phyloP scores from a whole-genome alignment of 306 rosid species.

The Cicer pinnatifidum region DNA sequence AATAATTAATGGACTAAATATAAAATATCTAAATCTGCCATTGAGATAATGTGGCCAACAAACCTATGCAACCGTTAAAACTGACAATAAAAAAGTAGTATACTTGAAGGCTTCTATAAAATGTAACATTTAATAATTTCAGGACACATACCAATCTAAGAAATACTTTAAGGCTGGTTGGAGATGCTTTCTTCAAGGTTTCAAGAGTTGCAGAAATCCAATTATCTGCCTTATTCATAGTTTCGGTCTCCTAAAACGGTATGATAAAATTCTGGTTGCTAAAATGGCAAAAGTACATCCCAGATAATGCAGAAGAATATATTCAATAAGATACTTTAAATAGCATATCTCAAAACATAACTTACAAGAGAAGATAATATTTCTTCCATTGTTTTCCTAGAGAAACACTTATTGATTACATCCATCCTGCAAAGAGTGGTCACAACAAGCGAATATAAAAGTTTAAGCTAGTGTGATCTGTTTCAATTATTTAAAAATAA shows the following conservation, averaged over 20 bases:
- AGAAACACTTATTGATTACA: constrained; percentile 82
- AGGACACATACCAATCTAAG: constrained; percentile 70
- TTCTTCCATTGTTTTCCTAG: constrained; percentile 71
- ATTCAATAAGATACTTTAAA: background rate
- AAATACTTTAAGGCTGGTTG: constrained; percentile 79
- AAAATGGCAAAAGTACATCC: constrained; percentile 17
- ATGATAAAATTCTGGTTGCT: constrained; percentile 41
- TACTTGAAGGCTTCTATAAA: background rate
- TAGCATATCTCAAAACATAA: constrained; percentile 30
- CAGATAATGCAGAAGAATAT: constrained; percentile 24
- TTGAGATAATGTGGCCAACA: background rate
- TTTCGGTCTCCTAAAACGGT: constrained; percentile 67
- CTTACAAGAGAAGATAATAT: constrained; percentile 85
- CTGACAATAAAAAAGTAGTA: background rate
- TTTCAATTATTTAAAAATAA: constrained; percentile 18
- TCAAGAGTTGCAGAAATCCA: constrained; percentile 74
- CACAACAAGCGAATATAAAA: constrained; percentile 32
- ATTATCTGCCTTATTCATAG: constrained; percentile 48
- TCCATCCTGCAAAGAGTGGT: constrained; percentile 60
- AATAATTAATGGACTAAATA: background rate
- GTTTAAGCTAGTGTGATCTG: background rate
- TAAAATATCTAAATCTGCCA: background rate
- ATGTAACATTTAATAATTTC: constrained; percentile 17
- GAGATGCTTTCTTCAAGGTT: constrained; percentile 78
- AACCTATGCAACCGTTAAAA: background rate